phyloP scores from a whole-genome alignment of 352 stramenopile species.

The Halophytophthora polymorphica region DNA sequence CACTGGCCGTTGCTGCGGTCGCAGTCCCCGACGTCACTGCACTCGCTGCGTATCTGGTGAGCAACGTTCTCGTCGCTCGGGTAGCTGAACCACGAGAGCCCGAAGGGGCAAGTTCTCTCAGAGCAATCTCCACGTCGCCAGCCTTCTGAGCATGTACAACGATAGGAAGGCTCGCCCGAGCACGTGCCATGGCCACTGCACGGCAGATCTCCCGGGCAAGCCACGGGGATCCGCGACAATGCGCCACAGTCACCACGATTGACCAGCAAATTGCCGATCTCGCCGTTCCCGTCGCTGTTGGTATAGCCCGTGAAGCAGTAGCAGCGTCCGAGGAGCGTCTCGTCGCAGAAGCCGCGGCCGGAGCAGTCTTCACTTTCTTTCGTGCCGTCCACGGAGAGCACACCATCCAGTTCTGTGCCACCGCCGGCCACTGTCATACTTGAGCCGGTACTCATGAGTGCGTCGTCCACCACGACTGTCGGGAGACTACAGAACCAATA shows the following conservation, averaged over 20 bases:
- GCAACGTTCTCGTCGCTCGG: constrained; percentile 48
- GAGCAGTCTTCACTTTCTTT: constrained; percentile 74
- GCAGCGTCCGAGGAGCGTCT: constrained; percentile 54
- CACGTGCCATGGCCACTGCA: constrained; percentile 82
- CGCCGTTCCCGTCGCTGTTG: constrained; percentile 60
- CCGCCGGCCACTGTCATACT: constrained; percentile 28
- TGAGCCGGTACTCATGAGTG: constrained; percentile 27
- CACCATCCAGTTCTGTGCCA: constrained; percentile 6
- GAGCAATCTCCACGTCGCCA: constrained; percentile 80
- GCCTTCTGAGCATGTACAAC: constrained; percentile 65
- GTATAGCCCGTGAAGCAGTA: constrained; percentile 62
- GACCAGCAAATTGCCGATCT: constrained; percentile 35
- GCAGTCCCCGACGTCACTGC: constrained; percentile 59
- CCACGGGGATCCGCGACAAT: constrained; percentile 50
- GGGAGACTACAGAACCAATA: constrained; percentile 35
- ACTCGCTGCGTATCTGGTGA: constrained; percentile 51
- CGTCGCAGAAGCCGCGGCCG: constrained; percentile 58
- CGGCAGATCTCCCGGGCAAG: constrained; percentile 60
- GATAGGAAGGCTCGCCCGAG: constrained; percentile 44
- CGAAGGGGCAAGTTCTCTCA: constrained; percentile 55
- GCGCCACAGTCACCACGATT: constrained; percentile 68
- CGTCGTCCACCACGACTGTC: constrained; percentile 45
- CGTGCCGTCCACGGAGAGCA: constrained; percentile 45
- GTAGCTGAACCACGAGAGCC: constrained; percentile 66
- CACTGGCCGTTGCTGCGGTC: constrained; percentile 67